Base-by-base conservation (phyloP, 2,329 filamentous ascomycete genomes). In the Penicillium sp. region DNA sequence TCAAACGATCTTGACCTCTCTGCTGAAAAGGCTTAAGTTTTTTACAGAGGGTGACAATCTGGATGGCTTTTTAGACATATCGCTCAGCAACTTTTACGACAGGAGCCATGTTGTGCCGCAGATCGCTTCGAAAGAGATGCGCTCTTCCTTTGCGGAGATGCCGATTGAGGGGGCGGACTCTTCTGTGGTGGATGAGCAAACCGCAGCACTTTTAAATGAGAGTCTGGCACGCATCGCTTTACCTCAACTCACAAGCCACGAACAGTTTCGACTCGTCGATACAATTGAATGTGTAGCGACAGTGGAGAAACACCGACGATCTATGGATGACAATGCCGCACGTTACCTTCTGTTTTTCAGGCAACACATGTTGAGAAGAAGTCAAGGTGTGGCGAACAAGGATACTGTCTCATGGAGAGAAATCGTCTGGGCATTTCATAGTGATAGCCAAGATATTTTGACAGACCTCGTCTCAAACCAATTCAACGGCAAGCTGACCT, bases 261-360 rank as follows among this genome's bases (percentile, higher is more conserved):
- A 95, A 62, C 90, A 95, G 61, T 91, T 94, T 47, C 86, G 88
- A 57, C 73, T 95, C 2, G 85, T 86, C 12, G 85, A 93, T 60
- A 90, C 90, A 41, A 79, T 93, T 33, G 88, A 95, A 67, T 95
- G 90, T 52, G 82, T 86, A 39, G 86, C 87, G 4, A 81, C 87
- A 35, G 88, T 95, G 1, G 89, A 95, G 65, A 87, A 86, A 60
- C 88, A 96, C 61, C 82, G 89, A 13, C 82, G 88, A 5, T 95
- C 90, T 3, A 86, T 96, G 71, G 90, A 96, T 61, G 87, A 88
- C 59, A 95, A 95, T 61, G 90, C 87, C 3, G 85, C 87, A 7
- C 83, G 89, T 38, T 96, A 90, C 67, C 81, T 95, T 70, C 75
- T 95, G 9, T 93, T 93, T 68, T 93, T 91, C 71, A 80, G 88